A percentile compares a stretch with the other conserved stretches of the same genome.
Evolutionary conservation across 106 monocot genomes (phyloP).

Genomic region (Dendrobium chrysotoxum): DNA sequence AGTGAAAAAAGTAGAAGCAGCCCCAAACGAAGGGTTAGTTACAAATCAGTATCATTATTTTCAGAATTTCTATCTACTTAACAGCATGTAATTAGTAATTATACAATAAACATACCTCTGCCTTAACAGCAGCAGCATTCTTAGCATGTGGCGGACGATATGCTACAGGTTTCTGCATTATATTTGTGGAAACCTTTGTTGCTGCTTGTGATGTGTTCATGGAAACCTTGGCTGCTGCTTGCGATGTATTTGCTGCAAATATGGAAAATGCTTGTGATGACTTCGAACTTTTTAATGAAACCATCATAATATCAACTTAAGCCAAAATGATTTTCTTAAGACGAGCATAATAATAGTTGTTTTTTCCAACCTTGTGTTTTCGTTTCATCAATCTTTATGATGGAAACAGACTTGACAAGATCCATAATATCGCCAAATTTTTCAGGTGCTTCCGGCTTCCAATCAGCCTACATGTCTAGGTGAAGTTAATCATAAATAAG

Average conservation of each 20-base stretch:
- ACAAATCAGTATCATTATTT: not conserved
- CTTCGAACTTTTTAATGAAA: constrained; percentile 44
- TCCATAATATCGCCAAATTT: constrained; percentile 61
- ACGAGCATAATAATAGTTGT: not conserved
- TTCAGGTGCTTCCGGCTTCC: constrained; percentile 91
- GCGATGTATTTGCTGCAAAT: constrained; percentile 14
- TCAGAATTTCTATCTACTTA: not conserved
- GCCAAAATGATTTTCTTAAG: not conserved
- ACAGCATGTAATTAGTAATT: not conserved
- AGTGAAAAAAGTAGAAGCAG: no score
- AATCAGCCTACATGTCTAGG: constrained; percentile 61
- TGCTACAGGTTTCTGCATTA: constrained; percentile 64
- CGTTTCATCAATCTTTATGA: constrained; percentile 59
- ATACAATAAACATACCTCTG: constrained; percentile 49
- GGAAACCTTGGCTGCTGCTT: constrained; percentile 35
- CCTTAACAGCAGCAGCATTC: constrained; percentile 59
- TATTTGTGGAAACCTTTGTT: constrained; percentile 24
- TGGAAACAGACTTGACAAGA: constrained; percentile 49
- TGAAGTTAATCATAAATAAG: constrained; percentile 4
- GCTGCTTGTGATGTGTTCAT: constrained; percentile 30
- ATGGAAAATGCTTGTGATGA: constrained; percentile 36
- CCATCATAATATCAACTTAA: constrained; percentile 5
- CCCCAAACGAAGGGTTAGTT: no score
- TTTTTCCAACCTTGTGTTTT: constrained; percentile 59
- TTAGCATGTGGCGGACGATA: constrained; percentile 94